Evolutionary conservation across 1,284 basidiomycete species (phyloP).

Genomic region (Microbotryum intermedium): DNA sequence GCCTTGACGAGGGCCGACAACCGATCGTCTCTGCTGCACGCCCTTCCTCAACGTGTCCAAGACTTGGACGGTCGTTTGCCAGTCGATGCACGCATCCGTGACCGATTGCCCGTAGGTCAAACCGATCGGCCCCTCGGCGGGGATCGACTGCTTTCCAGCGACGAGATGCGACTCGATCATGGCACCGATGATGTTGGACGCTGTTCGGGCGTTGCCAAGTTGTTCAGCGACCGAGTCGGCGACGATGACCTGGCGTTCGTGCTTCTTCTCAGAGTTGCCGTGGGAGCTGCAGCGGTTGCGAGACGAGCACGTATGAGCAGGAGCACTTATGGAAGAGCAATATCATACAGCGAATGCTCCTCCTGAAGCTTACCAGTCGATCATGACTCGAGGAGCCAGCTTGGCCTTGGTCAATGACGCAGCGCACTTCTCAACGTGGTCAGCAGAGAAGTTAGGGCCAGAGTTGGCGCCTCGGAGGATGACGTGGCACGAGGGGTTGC

Average conservation of each 20-base stretch:
- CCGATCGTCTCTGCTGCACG: constrained; percentile 59
- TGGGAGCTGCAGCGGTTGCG: constrained; percentile 54
- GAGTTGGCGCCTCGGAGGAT: constrained; percentile 79
- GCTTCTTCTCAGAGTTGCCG: constrained; percentile 54
- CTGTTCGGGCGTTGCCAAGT: constrained; percentile 61
- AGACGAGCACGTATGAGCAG: background rate
- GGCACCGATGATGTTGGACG: constrained; percentile 77
- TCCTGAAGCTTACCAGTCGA: constrained; percentile 27
- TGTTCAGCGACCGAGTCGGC: constrained; percentile 49
- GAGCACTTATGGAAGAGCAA: background rate
- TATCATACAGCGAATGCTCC: background rate
- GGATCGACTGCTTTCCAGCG: constrained; percentile 78
- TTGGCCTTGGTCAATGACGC: constrained; percentile 70
- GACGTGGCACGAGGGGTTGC: constrained; percentile 80
- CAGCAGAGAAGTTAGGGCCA: constrained; percentile 74
- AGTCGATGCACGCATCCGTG: constrained; percentile 75
- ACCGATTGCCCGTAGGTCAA: constrained; percentile 83
- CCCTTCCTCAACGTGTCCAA: constrained; percentile 73
- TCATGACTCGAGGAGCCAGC: constrained; percentile 45
- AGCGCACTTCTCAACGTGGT: constrained; percentile 67
- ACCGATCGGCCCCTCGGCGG: constrained; percentile 61
- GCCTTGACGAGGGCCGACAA: constrained; percentile 7
- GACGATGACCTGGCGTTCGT: constrained; percentile 49
- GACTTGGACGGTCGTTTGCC: constrained; percentile 72
- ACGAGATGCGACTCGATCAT: constrained; percentile 95